phyloP scores from a whole-genome alignment of 1,284 basidiomycete genomes.

The Trametes hirsuta region DNA sequence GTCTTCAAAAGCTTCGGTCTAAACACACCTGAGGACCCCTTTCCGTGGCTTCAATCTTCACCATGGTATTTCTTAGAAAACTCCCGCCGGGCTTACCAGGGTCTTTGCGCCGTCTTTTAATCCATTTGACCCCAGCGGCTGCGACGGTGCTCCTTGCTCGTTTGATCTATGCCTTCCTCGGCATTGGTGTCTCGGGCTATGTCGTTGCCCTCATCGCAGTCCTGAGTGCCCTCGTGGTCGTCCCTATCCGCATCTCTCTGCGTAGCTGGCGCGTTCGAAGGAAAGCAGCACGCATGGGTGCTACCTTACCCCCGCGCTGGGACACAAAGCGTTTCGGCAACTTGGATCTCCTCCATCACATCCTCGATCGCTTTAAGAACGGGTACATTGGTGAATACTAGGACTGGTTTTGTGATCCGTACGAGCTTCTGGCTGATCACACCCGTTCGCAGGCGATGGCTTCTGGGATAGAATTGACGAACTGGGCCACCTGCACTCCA shows the following conservation, averaged over 20 bases:
- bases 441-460: constrained; percentile 6
- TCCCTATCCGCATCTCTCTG: constrained; percentile 1
- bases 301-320: constrained; percentile 24
- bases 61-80: no score
- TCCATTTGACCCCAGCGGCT: background rate
- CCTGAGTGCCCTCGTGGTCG: constrained; percentile 5
- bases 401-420: background rate
- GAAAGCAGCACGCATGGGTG: constrained; percentile 17
- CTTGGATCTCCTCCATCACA: constrained; percentile 16
- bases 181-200: background rate
- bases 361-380: constrained; percentile 3
- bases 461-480: constrained; percentile 18
- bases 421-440: background rate
- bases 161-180: background rate
- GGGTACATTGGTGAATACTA: constrained; percentile 23
- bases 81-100: no score
- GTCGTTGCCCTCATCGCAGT: background rate
- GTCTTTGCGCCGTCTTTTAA: no score
- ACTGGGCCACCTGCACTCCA: constrained; percentile 5
- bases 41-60: no score
- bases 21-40: no score
- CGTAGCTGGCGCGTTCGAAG: constrained; percentile 7
- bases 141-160: background rate
- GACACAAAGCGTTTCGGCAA: constrained; percentile 17
- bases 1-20: no score